phyloP scores from a whole-genome alignment of 2,329 filamentous ascomycete genomes.

The Ceratocystis alfenasii region DNA sequence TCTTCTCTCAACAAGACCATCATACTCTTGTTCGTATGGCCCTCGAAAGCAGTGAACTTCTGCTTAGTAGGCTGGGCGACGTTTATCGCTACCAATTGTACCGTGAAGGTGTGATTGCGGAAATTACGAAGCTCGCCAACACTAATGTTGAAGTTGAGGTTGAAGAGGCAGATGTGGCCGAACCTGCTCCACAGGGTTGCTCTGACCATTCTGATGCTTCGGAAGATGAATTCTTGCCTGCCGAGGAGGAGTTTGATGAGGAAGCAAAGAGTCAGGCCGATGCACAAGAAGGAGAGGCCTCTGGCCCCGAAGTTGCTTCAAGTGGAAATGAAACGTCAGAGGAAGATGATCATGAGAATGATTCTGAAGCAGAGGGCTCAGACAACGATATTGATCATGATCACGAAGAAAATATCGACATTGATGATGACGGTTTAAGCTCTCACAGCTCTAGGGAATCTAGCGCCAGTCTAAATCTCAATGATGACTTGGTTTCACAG shows the following conservation, averaged over 20 bases:
- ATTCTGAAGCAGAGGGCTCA: slow-evolving; percentile 19
- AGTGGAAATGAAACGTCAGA: slow-evolving; percentile 12
- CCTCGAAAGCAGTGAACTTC: slow-evolving; percentile 76
- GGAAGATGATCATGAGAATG: slow-evolving; percentile 1
- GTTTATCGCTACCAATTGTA: slow-evolving; percentile 96
- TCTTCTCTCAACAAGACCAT: slow-evolving; percentile 90
- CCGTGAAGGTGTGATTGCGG: slow-evolving; percentile 85
- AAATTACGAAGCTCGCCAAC: slow-evolving; percentile 69
- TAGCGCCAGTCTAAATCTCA: slow-evolving; percentile 34
- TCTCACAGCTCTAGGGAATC: slow-evolving; percentile 51
- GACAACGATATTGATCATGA: slow-evolving; percentile 23
- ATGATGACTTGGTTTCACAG: slow-evolving; percentile 40
- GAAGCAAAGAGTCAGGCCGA: slow-evolving; percentile 24
- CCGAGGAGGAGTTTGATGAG: slow-evolving; percentile 24
- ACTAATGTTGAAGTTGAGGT: slow-evolving; percentile 23
- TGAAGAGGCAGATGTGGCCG: slow-evolving; percentile 25
- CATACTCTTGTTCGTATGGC: slow-evolving; percentile 74
- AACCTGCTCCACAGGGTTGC: slow-evolving; percentile 22
- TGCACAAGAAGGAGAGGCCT: slow-evolving; percentile 23
- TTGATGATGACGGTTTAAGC: slow-evolving; percentile 39
- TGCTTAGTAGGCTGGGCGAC: slow-evolving; percentile 69
- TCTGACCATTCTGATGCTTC: slow-evolving; percentile 25
- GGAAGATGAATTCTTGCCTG: slow-evolving; percentile 27
- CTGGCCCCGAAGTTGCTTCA: neutral
- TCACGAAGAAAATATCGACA: slow-evolving; percentile 28